These are phyloP conservation scores for Quercus mongolica DNA, from an alignment of 306 rosid species.

Conservation along the genomic window DNA sequence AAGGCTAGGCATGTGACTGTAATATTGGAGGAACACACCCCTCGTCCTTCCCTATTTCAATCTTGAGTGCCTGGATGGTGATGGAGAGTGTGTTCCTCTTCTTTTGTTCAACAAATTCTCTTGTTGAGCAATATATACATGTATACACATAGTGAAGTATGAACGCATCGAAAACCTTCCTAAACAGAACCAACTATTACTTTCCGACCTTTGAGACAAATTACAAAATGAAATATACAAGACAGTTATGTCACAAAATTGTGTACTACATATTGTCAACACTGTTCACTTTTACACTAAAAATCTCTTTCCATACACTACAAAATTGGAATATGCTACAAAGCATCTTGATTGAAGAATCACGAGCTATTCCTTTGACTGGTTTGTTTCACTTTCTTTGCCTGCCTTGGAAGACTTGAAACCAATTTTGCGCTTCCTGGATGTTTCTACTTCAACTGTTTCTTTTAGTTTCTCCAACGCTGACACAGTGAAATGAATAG, in stretches of 20 bases:
- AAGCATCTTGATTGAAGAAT: not conserved
- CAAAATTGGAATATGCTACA: not conserved
- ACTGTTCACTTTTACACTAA: not conserved
- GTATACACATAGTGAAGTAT: no score
- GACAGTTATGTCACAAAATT: not conserved
- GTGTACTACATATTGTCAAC: not conserved
- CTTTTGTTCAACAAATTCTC: no score
- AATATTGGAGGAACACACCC: no score
- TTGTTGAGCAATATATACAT: no score
- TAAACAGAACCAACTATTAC: not conserved
- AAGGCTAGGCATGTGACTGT: no score
- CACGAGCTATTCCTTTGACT: constrained; percentile 16
- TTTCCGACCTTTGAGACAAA: not conserved
- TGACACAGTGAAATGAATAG: constrained; percentile 29
- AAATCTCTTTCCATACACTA: not conserved
- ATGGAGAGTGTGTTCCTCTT: no score
- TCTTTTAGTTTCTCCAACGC: constrained; percentile 66
- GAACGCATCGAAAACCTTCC: not conserved
- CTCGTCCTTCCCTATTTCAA: no score
- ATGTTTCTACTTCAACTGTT: constrained; percentile 44
- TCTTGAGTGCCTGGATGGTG: no score
- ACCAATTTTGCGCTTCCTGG: constrained; percentile 43
- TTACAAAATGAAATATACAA: not conserved
- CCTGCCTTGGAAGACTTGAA: constrained; percentile 27
- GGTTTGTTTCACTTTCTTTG: constrained; percentile 13